Evolutionary conservation across 2,329 filamentous ascomycete genomes (phyloP), one percentile per base, ranked within the genome.

Genomic region (Fusarium anthophilum): DNA sequence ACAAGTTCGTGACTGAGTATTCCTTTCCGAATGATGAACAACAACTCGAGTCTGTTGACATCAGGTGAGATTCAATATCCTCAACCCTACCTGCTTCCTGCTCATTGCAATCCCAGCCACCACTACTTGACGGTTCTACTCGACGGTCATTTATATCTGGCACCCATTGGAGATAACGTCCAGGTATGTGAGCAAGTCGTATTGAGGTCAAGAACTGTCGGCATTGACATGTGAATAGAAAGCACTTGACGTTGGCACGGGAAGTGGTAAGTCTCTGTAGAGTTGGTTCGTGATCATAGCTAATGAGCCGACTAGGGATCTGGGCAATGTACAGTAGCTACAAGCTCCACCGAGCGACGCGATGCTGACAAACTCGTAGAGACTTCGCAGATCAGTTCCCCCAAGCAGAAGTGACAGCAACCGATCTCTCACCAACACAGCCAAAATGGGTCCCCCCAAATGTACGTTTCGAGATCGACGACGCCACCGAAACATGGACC

Each of bases 341-440:
- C 7, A 17, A 0, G 5, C 10, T 38, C 10, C 0, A 17, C 7
- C 1, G 26, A 5, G 3, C 14, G 14, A 39, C 2, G 14, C 7
- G 24, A 28, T 2, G 8, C 51, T 54, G 14, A 54, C 18, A 13
- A 8, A 17, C 5, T 13, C 7, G 0, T 3, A 54, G 51, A 38
- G 69, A 72, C 17, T 69, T 72, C 5, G 69, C 69, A n/a, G 69
- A 72, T n/a, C 68, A 51, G 6, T 72, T 59, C 26, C 69, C 68
- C 2, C 39, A 62, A 17, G 63, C 51, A 1, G 63, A 72, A 43
- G 53, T 72, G 1, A 53, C 51, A 14, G 69, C 63, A 20, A 72
- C 69, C 1, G 69, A 71, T 37, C 68, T 71, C 17, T 71, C 69
- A 10, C 69, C 68, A 15, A 68, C 55, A 4, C 69, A 72, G 3